Evolutionary conservation across 2,329 filamentous ascomycete genomes (phyloP), one percentile per base, ranked within the genome.

Genomic region (Diaporthe sp.): DNA sequence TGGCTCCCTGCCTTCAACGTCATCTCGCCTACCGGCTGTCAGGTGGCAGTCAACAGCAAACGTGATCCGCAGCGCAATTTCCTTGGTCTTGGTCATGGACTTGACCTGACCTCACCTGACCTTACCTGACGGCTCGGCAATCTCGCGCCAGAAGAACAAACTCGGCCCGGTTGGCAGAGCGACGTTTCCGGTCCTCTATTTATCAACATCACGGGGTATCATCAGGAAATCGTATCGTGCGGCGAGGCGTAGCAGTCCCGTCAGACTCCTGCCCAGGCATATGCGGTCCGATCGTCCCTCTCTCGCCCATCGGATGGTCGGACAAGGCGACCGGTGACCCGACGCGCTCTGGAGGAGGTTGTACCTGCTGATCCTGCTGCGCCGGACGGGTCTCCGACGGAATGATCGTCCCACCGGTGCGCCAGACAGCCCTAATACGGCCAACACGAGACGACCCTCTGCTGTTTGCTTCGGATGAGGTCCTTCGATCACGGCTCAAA

Each of bases 151-250:
- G n/a, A 1, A 38, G 15, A 28, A 13, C 1, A 54, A 25, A 38
- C 15, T 22, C n/a, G 33, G 7, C 15, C 22, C 45, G 9, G 30
- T 25, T 19, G n/a, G 33, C 13, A 19, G 33, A 50, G 60, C 25
- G 25, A 52, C n/a, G 5, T 30, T 17, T 28, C n/a, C 30, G 10
- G 10, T 13, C 7, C 55, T 54, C 35, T n/a, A 38, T 22, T 1
- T 2, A 28, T 50, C 47, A 13, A 22, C 19, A 58, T 72, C 72
- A 30, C 58, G 64, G 3, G 55, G 76, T 64, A 74, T 86, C 86
- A 76, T 87, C 86, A 6, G 85, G 84, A 72, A 88, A 87, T 6
- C 85, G 83, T 75, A 88, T 85, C 22, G 83, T 84, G 75, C 86
- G 82, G 42, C 78, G 64, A 38, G 47, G 30, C 33, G n/a, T 3